A percentile compares a stretch with the other conserved stretches of the same genome.
Evolutionary conservation across 345 rosid genomes (phyloP).

Genomic region (Isatis tinctoria): DNA sequence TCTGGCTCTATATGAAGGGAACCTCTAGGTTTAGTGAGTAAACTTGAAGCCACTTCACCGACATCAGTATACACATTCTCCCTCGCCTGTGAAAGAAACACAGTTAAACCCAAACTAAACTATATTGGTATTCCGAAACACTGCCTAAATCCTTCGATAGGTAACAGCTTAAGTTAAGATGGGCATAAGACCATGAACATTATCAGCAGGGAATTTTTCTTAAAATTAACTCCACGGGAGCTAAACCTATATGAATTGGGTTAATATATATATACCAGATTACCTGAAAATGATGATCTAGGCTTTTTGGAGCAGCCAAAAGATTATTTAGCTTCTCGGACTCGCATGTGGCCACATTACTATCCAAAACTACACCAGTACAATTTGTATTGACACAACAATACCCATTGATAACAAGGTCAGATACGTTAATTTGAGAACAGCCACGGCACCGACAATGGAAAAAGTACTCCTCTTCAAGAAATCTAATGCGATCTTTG

Average conservation of each 20-base stretch:
- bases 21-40: conserved; percentile 21
- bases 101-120: background rate
- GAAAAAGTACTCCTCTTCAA: conserved; percentile 71
- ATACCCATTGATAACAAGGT: conserved; percentile 66
- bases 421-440: conserved; percentile 54
- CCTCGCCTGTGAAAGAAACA: conserved; percentile 32
- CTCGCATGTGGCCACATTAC: conserved; percentile 30
- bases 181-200: background rate
- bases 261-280: conserved; percentile 1
- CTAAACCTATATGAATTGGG: background rate
- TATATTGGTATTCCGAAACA: background rate
- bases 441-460: conserved; percentile 67
- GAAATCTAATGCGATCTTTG: conserved; percentile 61
- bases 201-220: background rate
- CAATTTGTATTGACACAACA: conserved; percentile 52
- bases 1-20: conserved; percentile 38
- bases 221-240: background rate
- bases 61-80: conserved; percentile 28
- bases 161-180: background rate
- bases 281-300: conserved; percentile 45
- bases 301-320: conserved; percentile 15
- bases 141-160: background rate
- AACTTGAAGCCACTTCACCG: conserved; percentile 32
- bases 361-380: conserved; percentile 63
- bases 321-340: conserved; percentile 35